phyloP scores from a whole-genome alignment of 1,284 basidiomycete species.

The Malassezia pachydermatis region DNA sequence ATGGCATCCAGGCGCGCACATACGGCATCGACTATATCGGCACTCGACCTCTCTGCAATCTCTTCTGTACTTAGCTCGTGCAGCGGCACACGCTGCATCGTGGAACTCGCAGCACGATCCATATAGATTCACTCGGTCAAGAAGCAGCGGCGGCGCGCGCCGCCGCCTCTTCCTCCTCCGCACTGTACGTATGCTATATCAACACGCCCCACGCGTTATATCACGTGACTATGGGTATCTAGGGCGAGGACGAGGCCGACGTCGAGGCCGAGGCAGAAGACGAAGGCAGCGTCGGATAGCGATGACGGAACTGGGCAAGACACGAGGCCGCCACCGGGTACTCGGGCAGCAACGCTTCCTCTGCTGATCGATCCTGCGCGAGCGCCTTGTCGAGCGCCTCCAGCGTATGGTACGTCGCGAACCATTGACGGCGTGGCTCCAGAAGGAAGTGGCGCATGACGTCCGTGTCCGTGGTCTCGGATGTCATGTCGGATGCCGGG shows the following conservation, averaged over 20 bases:
- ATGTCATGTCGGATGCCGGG: too few relatives aligned
- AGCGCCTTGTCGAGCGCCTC: slow-evolving; percentile 2
- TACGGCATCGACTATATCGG: not conserved
- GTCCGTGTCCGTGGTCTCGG: too few relatives aligned
- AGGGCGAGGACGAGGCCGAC: not conserved
- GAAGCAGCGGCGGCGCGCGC: too few relatives aligned
- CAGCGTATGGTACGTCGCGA: slow-evolving; percentile 8
- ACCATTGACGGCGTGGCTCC: not conserved
- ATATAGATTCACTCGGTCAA: too few relatives aligned
- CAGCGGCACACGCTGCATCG: slow-evolving; percentile 10
- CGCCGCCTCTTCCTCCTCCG: not conserved
- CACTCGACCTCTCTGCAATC: not conserved
- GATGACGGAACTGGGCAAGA: slow-evolving; percentile 7
- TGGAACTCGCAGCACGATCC: too few relatives aligned
- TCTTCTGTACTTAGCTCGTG: slow-evolving; percentile 4
- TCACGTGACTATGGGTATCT: not conserved
- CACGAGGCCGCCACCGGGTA: slow-evolving; percentile 8
- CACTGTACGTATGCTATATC: not conserved
- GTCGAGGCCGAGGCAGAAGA: too few relatives aligned
- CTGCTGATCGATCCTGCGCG: not conserved
- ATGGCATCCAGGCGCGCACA: slow-evolving; percentile 1
- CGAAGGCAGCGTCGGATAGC: not conserved
- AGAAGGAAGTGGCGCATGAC: too few relatives aligned
- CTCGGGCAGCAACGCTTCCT: not conserved
- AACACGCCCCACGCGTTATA: not conserved